Base-by-base conservation (phyloP, 345 rosid genomes). In the Syzygium jambos region DNA sequence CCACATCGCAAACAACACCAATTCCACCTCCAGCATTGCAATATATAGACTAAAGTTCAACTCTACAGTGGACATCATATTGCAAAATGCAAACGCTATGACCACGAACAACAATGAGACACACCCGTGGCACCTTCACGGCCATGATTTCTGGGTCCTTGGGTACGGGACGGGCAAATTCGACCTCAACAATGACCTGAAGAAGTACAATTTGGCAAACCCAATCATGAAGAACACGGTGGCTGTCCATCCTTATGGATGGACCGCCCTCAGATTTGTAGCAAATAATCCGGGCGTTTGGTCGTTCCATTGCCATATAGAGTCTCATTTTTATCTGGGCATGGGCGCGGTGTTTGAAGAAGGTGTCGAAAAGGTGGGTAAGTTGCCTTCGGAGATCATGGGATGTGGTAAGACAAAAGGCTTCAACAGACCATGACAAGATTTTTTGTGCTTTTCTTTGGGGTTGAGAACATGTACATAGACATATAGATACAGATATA, bases 61-160 rank as follows among this genome's bases (percentile, higher is more conserved):
- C 54, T 51, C 95, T 3, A 93, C 95, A 6, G 94, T 95, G 61
- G 98, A 96, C 87, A 87, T 96, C 23, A 78, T 96, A 63, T 83
- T 95, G 54, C 99, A 94, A 80, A 96, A 96, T 88, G 96, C 97
- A 3, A 93, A 93, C 85, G 87, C 94, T 1, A 85, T 93, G 95
- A 78, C 0, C 0, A 2, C 0, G 2, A 87, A 88, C 23, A 90
- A 86, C 43, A 95, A 96, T 34, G 99, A 96, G 92, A 96, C 98
- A 9, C 99, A 96, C 86, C 97, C 98, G 1, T 95, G 98, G 99
- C 99, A 95, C 91, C 90, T 95, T 5, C 98, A 95, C n/a, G 99
- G 99, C 43, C 98, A 95, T 84, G 98, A 95, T 90, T 96, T 96
- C 82, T 96, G 98, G 98, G 97, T 94, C 9, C 68, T 96, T 0